These are phyloP conservation scores for Apiospora arundinis DNA, from an alignment of 2,329 filamentous ascomycete genomes.

Conservation along the genomic window DNA sequence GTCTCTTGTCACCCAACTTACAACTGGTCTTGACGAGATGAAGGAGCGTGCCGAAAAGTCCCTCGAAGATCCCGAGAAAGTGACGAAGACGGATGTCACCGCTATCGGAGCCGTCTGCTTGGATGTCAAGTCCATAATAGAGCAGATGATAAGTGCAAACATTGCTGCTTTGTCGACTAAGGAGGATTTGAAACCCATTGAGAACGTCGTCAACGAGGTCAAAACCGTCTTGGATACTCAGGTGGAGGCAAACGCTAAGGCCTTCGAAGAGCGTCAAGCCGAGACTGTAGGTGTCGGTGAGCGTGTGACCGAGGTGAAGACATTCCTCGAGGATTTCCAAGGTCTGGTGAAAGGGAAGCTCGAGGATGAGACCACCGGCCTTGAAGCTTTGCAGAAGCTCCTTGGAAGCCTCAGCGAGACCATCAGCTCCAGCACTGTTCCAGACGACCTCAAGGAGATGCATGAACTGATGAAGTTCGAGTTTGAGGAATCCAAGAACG, in stretches of 20 bases:
- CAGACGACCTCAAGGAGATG: constrained; percentile 73
- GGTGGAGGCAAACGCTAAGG: constrained; percentile 76
- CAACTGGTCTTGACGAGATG: constrained; percentile 76
- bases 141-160: constrained; percentile 75
- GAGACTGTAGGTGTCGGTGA: constrained; percentile 82
- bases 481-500: constrained; percentile 84
- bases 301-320: constrained; percentile 79
- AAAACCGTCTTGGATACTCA: constrained; percentile 72
- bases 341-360: constrained; percentile 78
- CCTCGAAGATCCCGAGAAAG: constrained; percentile 64
- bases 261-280: constrained; percentile 82
- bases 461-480: constrained; percentile 80
- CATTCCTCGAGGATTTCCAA: constrained; percentile 78
- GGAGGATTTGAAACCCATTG: constrained; percentile 75
- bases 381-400: constrained; percentile 76
- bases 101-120: constrained; percentile 80
- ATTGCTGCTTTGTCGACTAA: constrained; percentile 65
- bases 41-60: constrained; percentile 62
- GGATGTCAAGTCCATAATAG: constrained; percentile 83
- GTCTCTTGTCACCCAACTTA: constrained; percentile 78
- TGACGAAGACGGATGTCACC: constrained; percentile 83
- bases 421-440: constrained; percentile 61
- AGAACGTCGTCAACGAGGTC: constrained; percentile 73
- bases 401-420: constrained; percentile 71
- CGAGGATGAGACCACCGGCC: constrained; percentile 73